Base-by-base conservation (phyloP, 192 early-diverging fungal species). In the Lobulomyces angularis region DNA sequence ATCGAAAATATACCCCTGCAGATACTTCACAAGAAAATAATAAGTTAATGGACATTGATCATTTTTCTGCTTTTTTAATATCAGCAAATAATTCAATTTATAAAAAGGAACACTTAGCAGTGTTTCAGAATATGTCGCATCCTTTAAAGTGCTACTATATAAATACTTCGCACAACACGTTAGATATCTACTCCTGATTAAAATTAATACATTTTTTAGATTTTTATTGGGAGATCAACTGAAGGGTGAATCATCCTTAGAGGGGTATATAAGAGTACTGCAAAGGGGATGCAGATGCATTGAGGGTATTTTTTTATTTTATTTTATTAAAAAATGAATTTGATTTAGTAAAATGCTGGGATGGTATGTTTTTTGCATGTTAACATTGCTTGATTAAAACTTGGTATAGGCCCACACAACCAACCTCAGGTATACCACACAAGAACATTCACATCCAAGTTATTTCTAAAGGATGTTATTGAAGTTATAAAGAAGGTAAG, bases 331-430 rank as follows among this genome's bases (percentile, higher is more conserved):
- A n/a, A n/a, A n/a, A n/a, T n/a, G n/a, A n/a, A n/a, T n/a, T n/a
- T n/a, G n/a, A n/a, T n/a, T n/a, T n/a, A n/a, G 69, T 84, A 27
- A 82, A 86, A 48, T 78, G 77, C 47, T 85, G 79, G 79, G 81
- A 86, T 60, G 80, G 83, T n/a, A n/a, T n/a, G n/a, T n/a, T n/a
- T n/a, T n/a, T n/a, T n/a, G n/a, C n/a, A n/a, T n/a, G n/a, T n/a
- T n/a, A n/a, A n/a, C n/a, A n/a, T n/a, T n/a, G n/a, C n/a, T n/a
- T n/a, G n/a, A n/a, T n/a, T n/a, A n/a, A n/a, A n/a, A n/a, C n/a
- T n/a, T n/a, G n/a, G n/a, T n/a, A n/a, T n/a, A n/a, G n/a, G n/a
- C 1, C 38, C 65, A 12, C 53, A 62, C 29, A 73, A 68, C 19
- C 65, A 79, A 37, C 81, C 82, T 20, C 50, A 81, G 9, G 68